Evolutionary conservation across 176 grass and related monocot species (phyloP).

Genomic region (Lolium rigidum): DNA sequence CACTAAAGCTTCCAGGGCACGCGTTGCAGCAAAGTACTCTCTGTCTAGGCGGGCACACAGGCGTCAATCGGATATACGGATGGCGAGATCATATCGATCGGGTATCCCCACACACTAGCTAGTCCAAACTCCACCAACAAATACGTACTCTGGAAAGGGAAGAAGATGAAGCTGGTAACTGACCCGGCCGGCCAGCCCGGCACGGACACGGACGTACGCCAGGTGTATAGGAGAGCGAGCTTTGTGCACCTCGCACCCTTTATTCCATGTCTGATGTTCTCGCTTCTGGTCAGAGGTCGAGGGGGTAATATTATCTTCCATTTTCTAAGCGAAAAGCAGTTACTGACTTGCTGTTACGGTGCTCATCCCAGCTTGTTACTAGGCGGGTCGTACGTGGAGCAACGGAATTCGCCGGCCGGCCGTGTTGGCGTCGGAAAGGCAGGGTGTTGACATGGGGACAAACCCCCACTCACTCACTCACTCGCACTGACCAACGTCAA

Average conservation of each 20-base stretch:
- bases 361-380: no score
- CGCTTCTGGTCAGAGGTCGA: no score
- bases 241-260: background rate
- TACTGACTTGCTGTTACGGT: background rate
- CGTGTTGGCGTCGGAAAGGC: slow-evolving; percentile 40
- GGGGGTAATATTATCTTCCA: background rate
- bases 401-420: slow-evolving; percentile 39
- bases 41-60: background rate
- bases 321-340: background rate
- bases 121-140: slow-evolving; percentile 31
- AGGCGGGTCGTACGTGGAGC: slow-evolving; percentile 33
- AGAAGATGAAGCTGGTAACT: background rate
- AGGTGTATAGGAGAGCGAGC: background rate
- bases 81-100: background rate
- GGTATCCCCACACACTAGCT: background rate
- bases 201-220: slow-evolving; percentile 21
- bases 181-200: slow-evolving; percentile 1
- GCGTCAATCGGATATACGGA: background rate
- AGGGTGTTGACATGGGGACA: slow-evolving; percentile 32
- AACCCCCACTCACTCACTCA: slow-evolving; percentile 12
- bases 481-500: no score
- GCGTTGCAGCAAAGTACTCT: slow-evolving; percentile 37
- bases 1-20: slow-evolving; percentile 1
- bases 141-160: background rate
- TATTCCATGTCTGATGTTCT: background rate